These are phyloP conservation scores for Leishmania arabica DNA, from an alignment of 208 protist species.

Conservation along the genomic window DNA sequence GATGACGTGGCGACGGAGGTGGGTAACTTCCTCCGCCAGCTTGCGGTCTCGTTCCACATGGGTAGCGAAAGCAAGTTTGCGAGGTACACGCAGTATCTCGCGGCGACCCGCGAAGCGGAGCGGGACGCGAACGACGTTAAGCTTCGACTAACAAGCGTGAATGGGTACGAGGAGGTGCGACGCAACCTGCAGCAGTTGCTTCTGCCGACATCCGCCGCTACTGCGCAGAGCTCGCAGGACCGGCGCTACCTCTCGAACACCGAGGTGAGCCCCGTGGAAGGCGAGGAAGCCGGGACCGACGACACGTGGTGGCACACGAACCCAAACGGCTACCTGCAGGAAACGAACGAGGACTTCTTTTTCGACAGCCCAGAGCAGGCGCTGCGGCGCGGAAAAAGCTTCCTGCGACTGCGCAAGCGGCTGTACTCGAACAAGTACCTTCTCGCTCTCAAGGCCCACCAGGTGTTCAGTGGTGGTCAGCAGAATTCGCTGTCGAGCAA, in stretches of 20 bases:
- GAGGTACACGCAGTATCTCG: constrained; percentile 52
- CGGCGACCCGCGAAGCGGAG: constrained; percentile 24
- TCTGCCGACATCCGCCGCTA: background rate
- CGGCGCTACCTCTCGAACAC: constrained; percentile 29
- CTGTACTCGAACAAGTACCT: constrained; percentile 35
- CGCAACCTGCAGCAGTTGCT: constrained; percentile 42
- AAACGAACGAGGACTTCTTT: constrained; percentile 78
- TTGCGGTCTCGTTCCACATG: constrained; percentile 42
- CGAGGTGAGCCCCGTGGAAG: constrained; percentile 12
- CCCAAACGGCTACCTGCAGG: constrained; percentile 29
- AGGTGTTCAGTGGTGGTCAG: constrained; percentile 41
- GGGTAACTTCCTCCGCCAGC: constrained; percentile 32
- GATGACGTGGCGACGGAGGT: constrained; percentile 58
- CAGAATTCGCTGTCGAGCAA: constrained; percentile 44
- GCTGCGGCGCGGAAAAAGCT: constrained; percentile 39
- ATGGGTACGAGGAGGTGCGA: constrained; percentile 62
- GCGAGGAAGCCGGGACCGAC: constrained; percentile 7
- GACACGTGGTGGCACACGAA: constrained; percentile 26
- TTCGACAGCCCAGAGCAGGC: constrained; percentile 52
- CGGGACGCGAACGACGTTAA: constrained; percentile 56
- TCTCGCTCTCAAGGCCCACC: constrained; percentile 64
- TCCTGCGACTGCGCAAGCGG: constrained; percentile 60
- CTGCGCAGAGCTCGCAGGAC: constrained; percentile 15
- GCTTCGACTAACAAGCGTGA: constrained; percentile 47
- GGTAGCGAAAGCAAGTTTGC: constrained; percentile 73